These are phyloP conservation scores for Hypomontagnella monticulosa DNA, from an alignment of 495 filamentous ascomycete species.

Conservation along the genomic window DNA sequence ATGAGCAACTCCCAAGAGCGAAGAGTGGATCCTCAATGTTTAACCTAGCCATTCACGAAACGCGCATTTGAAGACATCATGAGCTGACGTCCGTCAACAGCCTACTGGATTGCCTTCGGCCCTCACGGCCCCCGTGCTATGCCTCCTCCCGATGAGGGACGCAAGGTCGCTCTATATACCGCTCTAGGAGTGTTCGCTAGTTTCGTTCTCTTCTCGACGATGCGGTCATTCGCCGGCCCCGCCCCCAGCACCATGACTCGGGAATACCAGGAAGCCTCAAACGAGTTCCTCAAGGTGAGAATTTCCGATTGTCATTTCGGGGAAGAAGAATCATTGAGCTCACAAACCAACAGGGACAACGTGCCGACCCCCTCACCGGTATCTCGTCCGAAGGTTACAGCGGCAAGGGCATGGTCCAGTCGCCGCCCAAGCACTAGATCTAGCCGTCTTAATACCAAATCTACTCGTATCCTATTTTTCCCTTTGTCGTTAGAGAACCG, in stretches of 20 bases:
- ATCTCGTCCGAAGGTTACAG: conserved; percentile 80
- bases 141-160: conserved; percentile 81
- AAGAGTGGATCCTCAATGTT: conserved; percentile 33
- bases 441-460: conserved; percentile 4
- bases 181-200: conserved; percentile 66
- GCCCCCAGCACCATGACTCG: conserved; percentile 88
- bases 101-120: conserved; percentile 98
- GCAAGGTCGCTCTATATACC: conserved; percentile 77
- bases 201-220: conserved; percentile 70
- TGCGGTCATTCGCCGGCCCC: conserved; percentile 72
- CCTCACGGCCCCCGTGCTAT: conserved; percentile 89
- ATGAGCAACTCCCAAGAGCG: conserved; percentile 3
- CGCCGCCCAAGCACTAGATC: conserved; percentile 55
- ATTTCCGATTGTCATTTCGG: not conserved
- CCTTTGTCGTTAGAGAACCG: conserved; percentile 53
- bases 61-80: conserved; percentile 34
- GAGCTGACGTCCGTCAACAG: conserved; percentile 58
- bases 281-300: conserved; percentile 88
- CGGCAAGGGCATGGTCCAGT: conserved; percentile 86
- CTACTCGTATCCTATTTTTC: conserved; percentile 32
- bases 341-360: conserved; percentile 69
- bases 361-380: conserved; percentile 89
- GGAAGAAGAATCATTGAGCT: conserved; percentile 15
- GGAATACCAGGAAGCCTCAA: conserved; percentile 91
- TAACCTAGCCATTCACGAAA: conserved; percentile 39